Evolutionary conservation across 148 eudicot species (phyloP).

Genomic region (Fagopyrum homotropicum): DNA sequence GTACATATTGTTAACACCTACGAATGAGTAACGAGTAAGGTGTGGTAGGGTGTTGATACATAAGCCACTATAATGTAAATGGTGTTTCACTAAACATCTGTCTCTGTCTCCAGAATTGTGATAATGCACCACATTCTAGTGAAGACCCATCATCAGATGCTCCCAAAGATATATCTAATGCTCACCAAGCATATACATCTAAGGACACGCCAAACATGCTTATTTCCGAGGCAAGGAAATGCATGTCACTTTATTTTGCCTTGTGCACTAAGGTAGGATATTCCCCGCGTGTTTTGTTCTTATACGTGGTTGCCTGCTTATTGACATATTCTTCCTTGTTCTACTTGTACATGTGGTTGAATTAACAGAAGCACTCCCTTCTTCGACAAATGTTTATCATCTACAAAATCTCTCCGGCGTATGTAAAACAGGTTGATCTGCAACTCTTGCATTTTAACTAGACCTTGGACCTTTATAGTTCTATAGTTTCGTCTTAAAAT

Average conservation of each 20-base stretch:
- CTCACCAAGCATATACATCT: constrained; percentile 29
- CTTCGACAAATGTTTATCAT: constrained; percentile 68
- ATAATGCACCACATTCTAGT: constrained; percentile 24
- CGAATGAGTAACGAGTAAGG: not conserved
- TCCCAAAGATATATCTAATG: constrained; percentile 32
- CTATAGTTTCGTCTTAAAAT: not conserved
- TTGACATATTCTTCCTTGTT: no score
- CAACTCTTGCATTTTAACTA: constrained; percentile 11
- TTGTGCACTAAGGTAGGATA: constrained; percentile 82
- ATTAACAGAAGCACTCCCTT: constrained; percentile 82
- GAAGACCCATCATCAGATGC: constrained; percentile 34
- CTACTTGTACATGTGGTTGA: constrained; percentile 5
- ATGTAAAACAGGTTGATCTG: constrained; percentile 63
- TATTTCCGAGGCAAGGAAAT: constrained; percentile 57
- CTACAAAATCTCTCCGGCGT: constrained; percentile 48
- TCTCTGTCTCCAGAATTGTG: constrained; percentile 38
- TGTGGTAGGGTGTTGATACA: not conserved
- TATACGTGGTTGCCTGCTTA: not conserved
- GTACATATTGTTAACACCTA: not conserved
- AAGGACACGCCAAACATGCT: constrained; percentile 39
- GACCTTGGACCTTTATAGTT: not conserved
- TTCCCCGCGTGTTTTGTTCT: not conserved
- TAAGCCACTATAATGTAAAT: not conserved
- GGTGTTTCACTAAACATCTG: not conserved
- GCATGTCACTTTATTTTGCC: constrained; percentile 95